Evolutionary conservation across 352 stramenopile genomes (phyloP), one percentile per base, ranked within the genome.

Genomic region (Globisporangium camurandrum): DNA sequence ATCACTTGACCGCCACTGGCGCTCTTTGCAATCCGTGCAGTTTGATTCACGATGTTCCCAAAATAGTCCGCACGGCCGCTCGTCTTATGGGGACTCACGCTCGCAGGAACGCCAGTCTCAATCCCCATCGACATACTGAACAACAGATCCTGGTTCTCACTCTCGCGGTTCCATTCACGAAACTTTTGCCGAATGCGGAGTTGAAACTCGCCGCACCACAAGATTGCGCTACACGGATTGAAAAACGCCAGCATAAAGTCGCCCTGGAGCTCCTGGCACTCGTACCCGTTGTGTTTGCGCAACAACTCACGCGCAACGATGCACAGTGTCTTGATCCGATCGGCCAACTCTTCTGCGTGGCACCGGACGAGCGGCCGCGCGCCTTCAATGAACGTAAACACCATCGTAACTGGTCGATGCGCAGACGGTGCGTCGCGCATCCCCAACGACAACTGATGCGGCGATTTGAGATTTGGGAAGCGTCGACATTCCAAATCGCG

Each of bases 191-290:
- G 68, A 53, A 91, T 88, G 27, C 75, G 69, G 40, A 87, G 51
- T 54, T 94, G 84, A 48, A 91, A 90, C 60, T 92, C 80, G n/a
- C 72, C 69, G 36, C 80, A 92, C 84, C 84, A 94, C 31, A 91
- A 71, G 33, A 94, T 83, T 0, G 84, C 84, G 38, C 68, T 82
- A 9, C 70, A 69, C 17, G 81, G 78, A n/a, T 85, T 85, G 61
- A 91, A 91, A 31, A 94, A 94, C 33, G 84, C 84, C 41, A 94
- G 58, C 84, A 94, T 94, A 38, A 94, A 94, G 53, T 94, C 84
- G 39, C 84, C 84, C 56, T 93, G 81, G 23, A 93, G 62, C 55
- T 94, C 84, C 53, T 94, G 84, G 34, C 84, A 94, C 51, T 94
- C 84, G 62, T 94, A 94, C 10, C 84, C 84, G 56, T 92, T 87